A percentile compares a stretch with the other conserved stretches of the same genome.
phyloP scores from a whole-genome alignment of 805 yeast species.

The Suhomyces xylopsoci region DNA sequence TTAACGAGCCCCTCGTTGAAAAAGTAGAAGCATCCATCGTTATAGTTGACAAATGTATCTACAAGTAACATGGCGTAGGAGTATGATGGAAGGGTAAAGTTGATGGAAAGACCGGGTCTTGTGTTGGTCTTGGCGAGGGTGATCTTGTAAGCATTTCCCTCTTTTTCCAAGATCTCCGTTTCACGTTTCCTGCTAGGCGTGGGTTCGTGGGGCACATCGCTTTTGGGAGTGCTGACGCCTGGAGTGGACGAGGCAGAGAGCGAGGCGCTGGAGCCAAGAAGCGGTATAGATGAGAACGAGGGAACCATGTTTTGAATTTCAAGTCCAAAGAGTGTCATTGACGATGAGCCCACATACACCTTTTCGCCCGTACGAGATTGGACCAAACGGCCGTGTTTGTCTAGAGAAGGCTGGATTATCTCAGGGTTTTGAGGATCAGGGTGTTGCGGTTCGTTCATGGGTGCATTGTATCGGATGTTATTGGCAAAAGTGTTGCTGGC shows the following conservation, averaged over 20 bases:
- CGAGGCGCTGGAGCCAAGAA: slow-evolving; percentile 8
- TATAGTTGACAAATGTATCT: slow-evolving; percentile 73
- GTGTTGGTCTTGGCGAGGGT: slow-evolving; percentile 66
- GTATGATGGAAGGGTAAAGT: slow-evolving; percentile 71
- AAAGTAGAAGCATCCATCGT: slow-evolving; percentile 82
- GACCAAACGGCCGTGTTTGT: slow-evolving; percentile 66
- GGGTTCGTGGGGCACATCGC: not conserved
- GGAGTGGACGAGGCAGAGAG: slow-evolving; percentile 11
- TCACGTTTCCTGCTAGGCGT: slow-evolving; percentile 31
- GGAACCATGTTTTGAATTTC: slow-evolving; percentile 69
- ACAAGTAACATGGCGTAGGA: slow-evolving; percentile 72
- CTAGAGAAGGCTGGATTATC: slow-evolving; percentile 68
- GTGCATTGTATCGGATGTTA: slow-evolving; percentile 13
- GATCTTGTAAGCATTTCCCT: slow-evolving; percentile 73
- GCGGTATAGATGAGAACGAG: slow-evolving; percentile 15
- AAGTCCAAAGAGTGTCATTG: slow-evolving; percentile 77
- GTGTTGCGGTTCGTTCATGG: not conserved
- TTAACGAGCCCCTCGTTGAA: slow-evolving; percentile 80
- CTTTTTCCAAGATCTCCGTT: slow-evolving; percentile 62
- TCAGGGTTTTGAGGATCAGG: slow-evolving; percentile 27
- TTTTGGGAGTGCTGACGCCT: slow-evolving; percentile 5
- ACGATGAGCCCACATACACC: slow-evolving; percentile 75
- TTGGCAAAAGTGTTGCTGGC: slow-evolving; percentile 12
- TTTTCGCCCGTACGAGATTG: slow-evolving; percentile 75
- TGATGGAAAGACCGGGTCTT: slow-evolving; percentile 64